Evolutionary conservation across 2,329 filamentous ascomycete genomes (phyloP).

Genomic region (Lecanicillium sp.): DNA sequence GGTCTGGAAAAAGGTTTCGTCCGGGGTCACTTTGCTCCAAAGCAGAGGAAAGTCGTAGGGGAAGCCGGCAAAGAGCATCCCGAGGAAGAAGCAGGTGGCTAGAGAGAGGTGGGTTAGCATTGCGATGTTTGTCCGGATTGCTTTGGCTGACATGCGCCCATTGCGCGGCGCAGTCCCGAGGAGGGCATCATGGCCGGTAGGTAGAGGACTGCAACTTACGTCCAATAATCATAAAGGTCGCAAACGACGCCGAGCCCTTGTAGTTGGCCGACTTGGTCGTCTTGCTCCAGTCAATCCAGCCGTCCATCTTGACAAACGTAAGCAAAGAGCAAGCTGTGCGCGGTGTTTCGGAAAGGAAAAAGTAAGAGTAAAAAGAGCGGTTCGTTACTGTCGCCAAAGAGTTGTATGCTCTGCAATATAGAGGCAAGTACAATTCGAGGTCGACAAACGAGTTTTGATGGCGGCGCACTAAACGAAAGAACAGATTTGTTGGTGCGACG

Average conservation of each 20-base stretch:
- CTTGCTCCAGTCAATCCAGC: conserved; percentile 46
- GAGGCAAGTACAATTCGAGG: too few relatives aligned
- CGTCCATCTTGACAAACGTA: conserved; percentile 7
- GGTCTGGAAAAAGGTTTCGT: conserved; percentile 66
- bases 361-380: too few relatives aligned
- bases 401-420: too few relatives aligned
- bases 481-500: too few relatives aligned
- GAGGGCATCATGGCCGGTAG: too few relatives aligned
- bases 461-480: too few relatives aligned
- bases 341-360: background rate
- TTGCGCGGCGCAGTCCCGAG: too few relatives aligned
- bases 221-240: conserved; percentile 93
- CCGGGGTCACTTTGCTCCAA: conserved; percentile 61
- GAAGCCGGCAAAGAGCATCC: conserved; percentile 92
- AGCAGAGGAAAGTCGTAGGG: conserved; percentile 92
- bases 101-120: conserved; percentile 8
- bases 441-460: too few relatives aligned
- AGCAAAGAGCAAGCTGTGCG: background rate
- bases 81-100: conserved; percentile 96
- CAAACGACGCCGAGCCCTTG: conserved; percentile 64
- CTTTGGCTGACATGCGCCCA: too few relatives aligned
- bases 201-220: conserved; percentile 50
- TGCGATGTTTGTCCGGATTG: too few relatives aligned
- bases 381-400: too few relatives aligned
- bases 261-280: conserved; percentile 49